Evolutionary conservation across 106 monocot species (phyloP).

Genomic region (Phalaenopsis equestris): DNA sequence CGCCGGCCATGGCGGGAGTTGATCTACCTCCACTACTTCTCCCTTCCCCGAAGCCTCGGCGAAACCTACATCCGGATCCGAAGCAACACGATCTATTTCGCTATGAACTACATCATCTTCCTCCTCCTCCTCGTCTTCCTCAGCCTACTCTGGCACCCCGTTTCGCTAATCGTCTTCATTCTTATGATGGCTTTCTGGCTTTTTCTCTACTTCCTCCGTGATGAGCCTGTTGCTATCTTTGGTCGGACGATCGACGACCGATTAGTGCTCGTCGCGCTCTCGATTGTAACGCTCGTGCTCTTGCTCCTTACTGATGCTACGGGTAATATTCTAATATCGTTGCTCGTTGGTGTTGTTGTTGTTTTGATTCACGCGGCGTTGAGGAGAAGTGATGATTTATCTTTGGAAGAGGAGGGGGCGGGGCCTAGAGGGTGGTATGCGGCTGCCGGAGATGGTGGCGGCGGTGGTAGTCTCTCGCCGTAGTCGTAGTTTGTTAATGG

Average conservation of each 20-base stretch:
- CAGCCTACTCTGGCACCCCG: slow-evolving; percentile 11
- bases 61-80: slow-evolving; percentile 66
- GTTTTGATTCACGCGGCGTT: slow-evolving; percentile 53
- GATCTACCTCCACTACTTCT: slow-evolving; percentile 22
- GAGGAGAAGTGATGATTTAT: slow-evolving; percentile 47
- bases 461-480: neutral
- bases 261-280: slow-evolving; percentile 35
- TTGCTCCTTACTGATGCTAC: slow-evolving; percentile 63
- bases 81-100: slow-evolving; percentile 34
- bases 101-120: slow-evolving; percentile 40
- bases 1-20: slow-evolving; percentile 81
- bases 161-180: slow-evolving; percentile 38
- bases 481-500: neutral
- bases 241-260: slow-evolving; percentile 42
- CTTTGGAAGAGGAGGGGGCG: slow-evolving; percentile 29
- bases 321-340: slow-evolving; percentile 38
- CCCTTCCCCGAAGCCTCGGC: slow-evolving; percentile 19
- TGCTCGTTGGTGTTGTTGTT: slow-evolving; percentile 42
- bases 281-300: slow-evolving; percentile 48
- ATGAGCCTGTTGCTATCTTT: slow-evolving; percentile 59
- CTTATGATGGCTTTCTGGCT: slow-evolving; percentile 37
- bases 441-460: slow-evolving; percentile 13
- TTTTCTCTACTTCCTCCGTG: slow-evolving; percentile 50
- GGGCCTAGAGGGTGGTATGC: slow-evolving; percentile 40
- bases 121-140: slow-evolving; percentile 17